Evolutionary conservation across 305 asterid species (phyloP), one percentile per base, ranked within the genome.

Genomic region (Rubia peregrina): DNA sequence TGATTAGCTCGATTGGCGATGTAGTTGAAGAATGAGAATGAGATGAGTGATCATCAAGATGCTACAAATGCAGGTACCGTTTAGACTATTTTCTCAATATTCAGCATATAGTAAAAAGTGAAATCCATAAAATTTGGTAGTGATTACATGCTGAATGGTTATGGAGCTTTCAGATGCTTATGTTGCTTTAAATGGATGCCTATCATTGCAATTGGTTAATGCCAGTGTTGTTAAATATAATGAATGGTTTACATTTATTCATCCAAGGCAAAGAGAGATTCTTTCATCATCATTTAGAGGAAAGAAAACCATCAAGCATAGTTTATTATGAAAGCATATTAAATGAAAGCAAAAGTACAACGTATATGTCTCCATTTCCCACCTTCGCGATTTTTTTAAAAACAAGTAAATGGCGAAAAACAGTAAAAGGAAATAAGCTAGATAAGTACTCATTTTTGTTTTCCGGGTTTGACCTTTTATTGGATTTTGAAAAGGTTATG

Each of bases 11-110:
- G 74, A 30, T 72, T 67, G 68, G 71, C 71, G 61, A 53, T 74
- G 71, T 40, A 71, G 61, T 51, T 46, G 26, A 67, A 67, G 68
- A 46, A 49, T 64, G 59, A 53, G 41, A 74, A 21, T 5, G 87
- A 81, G 78, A 48, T 82, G 57, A 76, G 78, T 76, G 72, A 85
- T 61, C 84, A 83, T 10, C 84, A 26, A 26, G 30, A 75, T 22
- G 66, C 77, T 7, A 67, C 71, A 79, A 80, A 26, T 85, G 90
- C 89, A 87, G 98, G 96, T 89, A 74, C 17, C 6, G 1, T 26
- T 43, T 11, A 7, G 19, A 6, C 13, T 19, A 30, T 5, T 57
- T 10, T 42, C 12, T 2, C 40, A 46, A 7, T 46, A 26, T 48
- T 53, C 16, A 11, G 19, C 51, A 26, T 53, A 2, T 14, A 26